Base-by-base conservation (phyloP, 2,329 filamentous ascomycete genomes). In the Epichloe sp. region DNA sequence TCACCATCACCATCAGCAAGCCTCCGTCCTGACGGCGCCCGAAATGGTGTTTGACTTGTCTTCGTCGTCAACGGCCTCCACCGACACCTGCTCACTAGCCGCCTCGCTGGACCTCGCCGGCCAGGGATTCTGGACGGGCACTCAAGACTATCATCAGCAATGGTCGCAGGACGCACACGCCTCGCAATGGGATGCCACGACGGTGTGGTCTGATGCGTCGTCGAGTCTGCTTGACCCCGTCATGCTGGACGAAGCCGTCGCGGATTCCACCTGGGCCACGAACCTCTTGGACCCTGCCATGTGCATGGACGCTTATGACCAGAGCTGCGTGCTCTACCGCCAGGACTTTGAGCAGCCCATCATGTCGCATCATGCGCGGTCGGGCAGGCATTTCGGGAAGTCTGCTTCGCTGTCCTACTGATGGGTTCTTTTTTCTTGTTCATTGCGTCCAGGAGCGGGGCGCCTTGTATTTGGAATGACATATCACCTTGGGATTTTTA, bases 121-220 rank as follows among this genome's bases (percentile, higher is more conserved):
- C 19, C 50, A 41, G n/a, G 41, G 45, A 8, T 50, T 40, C 45
- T 47, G 43, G 21, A 21, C 40, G 12, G 21, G 40, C 15, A 42
- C 26, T 35, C 14, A 35, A 15, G 48, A 53, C n/a, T 53, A 42
- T 34, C 50, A 53, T 37, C 37, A 41, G 45, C 34, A 48, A 19
- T 53, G 44, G 52, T 19, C 41, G 36, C 48, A 51, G 21, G 44
- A 48, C 15, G 36, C 17, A 46, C 50, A 48, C 12, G 17, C 14
- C 12, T 49, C 42, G 26, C 52, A 45, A 26, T 53, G 52, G 48
- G 49, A 51, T 36, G 49, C 45, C 36, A 51, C 52, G 37, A 53
- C 52, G 15, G 48, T 47, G 15, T 53, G 48, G 52, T 53, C 52
- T 4, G 52, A 53, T 23, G 46, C 44, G 14, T 51, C 49, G 36